Evolutionary conservation across 2,329 filamentous ascomycete species (phyloP).

Genomic region (Clonostachys rhizophaga): DNA sequence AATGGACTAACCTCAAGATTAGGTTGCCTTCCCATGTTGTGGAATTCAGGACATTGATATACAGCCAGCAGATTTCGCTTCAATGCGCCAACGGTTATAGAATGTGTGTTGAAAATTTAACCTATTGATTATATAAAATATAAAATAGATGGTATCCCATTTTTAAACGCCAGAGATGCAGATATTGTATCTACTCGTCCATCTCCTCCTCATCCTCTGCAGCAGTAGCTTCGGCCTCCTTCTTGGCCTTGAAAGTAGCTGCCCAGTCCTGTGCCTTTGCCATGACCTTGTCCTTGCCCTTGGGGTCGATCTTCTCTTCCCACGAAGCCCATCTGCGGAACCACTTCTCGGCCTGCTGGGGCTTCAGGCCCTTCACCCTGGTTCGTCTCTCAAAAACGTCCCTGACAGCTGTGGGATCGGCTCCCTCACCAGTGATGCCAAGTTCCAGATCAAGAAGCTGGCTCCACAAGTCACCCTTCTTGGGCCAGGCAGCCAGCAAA

Average conservation of each 20-base stretch:
- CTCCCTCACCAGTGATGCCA: slow-evolving; percentile 49
- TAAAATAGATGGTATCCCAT: neutral
- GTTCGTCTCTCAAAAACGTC: slow-evolving; percentile 79
- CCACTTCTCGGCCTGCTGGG: slow-evolving; percentile 77
- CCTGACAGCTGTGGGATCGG: slow-evolving; percentile 54
- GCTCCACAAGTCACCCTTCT: slow-evolving; percentile 90
- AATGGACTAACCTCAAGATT: too few relatives aligned
- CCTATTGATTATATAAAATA: neutral
- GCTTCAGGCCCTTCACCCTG: slow-evolving; percentile 67
- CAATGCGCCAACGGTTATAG: too few relatives aligned
- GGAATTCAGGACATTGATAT: too few relatives aligned
- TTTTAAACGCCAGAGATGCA: slow-evolving; percentile 2
- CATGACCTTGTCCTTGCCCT: slow-evolving; percentile 67
- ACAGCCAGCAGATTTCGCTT: too few relatives aligned
- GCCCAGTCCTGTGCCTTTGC: slow-evolving; percentile 69
- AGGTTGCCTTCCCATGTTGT: too few relatives aligned
- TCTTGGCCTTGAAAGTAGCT: slow-evolving; percentile 40
- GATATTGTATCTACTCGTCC: neutral
- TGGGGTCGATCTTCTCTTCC: slow-evolving; percentile 69
- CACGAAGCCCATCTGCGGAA: slow-evolving; percentile 91
- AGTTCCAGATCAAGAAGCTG: slow-evolving; percentile 85
- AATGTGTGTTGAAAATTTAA: neutral
- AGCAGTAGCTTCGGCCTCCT: slow-evolving; percentile 25
- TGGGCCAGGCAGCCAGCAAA: slow-evolving; percentile 77
- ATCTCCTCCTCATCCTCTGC: slow-evolving; percentile 26